Evolutionary conservation across 163 green algal species (phyloP).

Genomic region (Prototheca stagnorum): DNA sequence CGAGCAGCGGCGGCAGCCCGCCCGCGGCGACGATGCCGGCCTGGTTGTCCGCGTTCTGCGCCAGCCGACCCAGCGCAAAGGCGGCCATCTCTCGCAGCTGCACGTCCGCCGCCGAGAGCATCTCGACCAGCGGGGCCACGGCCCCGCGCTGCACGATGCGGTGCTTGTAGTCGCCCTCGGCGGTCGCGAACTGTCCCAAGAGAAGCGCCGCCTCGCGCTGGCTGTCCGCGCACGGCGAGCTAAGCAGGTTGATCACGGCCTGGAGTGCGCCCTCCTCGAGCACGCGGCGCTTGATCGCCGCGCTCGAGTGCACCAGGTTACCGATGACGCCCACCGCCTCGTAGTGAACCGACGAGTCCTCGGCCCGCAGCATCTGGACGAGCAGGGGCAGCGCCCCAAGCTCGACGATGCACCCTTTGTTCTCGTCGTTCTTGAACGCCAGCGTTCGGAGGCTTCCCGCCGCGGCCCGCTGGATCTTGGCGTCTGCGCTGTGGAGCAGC

Average conservation of each 20-base stretch:
- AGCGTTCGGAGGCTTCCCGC: constrained; percentile 82
- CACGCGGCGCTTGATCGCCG: constrained; percentile 54
- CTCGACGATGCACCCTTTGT: constrained; percentile 96
- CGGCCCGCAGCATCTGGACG: constrained; percentile 84
- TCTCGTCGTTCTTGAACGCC: constrained; percentile 98
- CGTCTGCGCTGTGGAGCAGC: constrained; percentile 61
- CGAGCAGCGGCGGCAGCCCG: constrained; percentile 69
- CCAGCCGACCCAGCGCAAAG: constrained; percentile 90
- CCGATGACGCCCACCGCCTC: constrained; percentile 96
- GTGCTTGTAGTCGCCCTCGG: constrained; percentile 45
- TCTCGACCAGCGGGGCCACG: constrained; percentile 78
- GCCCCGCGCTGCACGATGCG: constrained; percentile 92
- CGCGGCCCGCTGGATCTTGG: constrained; percentile 68
- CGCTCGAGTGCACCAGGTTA: constrained; percentile 86
- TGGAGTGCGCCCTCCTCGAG: constrained; percentile 89
- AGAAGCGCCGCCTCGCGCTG: constrained; percentile 91
- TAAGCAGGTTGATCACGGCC: constrained; percentile 87
- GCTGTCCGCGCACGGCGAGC: constrained; percentile 68
- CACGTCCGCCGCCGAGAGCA: constrained; percentile 62
- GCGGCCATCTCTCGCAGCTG: constrained; percentile 93
- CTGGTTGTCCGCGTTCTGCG: constrained; percentile 95
- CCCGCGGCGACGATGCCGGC: constrained; percentile 67
- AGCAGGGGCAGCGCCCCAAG: constrained; percentile 74
- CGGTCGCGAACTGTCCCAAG: constrained; percentile 80
- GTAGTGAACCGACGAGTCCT: constrained; percentile 89